phyloP scores from a whole-genome alignment of 1,284 basidiomycete species.

The Papiliotrema laurentii region DNA sequence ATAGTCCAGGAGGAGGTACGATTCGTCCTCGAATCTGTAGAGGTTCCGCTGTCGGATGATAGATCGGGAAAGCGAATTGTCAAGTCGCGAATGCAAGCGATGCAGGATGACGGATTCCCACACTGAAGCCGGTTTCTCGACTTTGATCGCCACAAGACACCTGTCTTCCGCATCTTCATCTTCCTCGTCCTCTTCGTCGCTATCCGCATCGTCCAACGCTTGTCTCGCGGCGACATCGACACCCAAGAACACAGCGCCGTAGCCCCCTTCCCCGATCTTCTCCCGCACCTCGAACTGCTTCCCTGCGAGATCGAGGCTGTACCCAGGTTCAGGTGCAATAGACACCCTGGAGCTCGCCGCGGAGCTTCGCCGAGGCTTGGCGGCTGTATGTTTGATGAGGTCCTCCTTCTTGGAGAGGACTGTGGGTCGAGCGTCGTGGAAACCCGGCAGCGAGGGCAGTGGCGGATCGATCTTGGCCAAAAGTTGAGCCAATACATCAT shows the following conservation, averaged over 20 bases:
- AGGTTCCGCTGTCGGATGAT: conserved; percentile 70
- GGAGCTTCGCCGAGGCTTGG: conserved; percentile 44
- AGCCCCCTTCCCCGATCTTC: conserved; percentile 96
- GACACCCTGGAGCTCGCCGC: conserved; percentile 27
- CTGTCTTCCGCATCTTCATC: conserved; percentile 58
- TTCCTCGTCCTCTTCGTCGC: conserved; percentile 57
- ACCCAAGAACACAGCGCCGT: conserved; percentile 87
- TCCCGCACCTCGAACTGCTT: conserved; percentile 66
- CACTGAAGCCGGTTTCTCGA: conserved; percentile 78
- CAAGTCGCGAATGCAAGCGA: conserved; percentile 65
- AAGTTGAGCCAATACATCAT: conserved; percentile 60
- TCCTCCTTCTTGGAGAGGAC: conserved; percentile 60
- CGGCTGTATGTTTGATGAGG: conserved; percentile 53
- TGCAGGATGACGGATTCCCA: conserved; percentile 94
- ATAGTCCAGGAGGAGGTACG: conserved; percentile 81
- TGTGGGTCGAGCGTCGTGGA: conserved; percentile 57
- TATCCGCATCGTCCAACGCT: conserved; percentile 51
- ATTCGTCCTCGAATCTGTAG: conserved; percentile 83
- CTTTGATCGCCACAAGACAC: conserved; percentile 76
- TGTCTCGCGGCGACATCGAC: conserved; percentile 51
- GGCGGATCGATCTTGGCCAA: conserved; percentile 61
- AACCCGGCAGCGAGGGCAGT: conserved; percentile 56
- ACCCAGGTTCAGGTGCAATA: conserved; percentile 27
- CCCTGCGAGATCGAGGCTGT: conserved; percentile 52
- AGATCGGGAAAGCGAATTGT: conserved; percentile 56